Evolutionary conservation across 257 asterid species (phyloP), one percentile per base, ranked within the genome.

Genomic region (Echium plantagineum): DNA sequence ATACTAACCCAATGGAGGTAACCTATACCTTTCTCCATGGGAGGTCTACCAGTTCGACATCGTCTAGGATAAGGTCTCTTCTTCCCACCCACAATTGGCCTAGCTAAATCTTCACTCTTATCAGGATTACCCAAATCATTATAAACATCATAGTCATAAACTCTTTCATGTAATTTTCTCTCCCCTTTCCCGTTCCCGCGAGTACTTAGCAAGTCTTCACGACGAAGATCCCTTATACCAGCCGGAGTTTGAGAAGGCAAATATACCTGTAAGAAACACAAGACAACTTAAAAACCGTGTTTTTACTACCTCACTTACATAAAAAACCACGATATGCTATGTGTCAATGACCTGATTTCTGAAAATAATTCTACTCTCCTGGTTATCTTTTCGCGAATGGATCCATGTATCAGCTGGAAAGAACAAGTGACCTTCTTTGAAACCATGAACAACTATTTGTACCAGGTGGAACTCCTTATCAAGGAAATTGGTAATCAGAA

Each of bases 51-150:
- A 1, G 95, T 83, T 1, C 97, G 87, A 59, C 99, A 93, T 22
- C 99, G 88, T 72, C 99, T 76, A 5, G 99, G 96, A 63, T 82
- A 93, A 0, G 97, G 90, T 10, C 75, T 81, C 35, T 71, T 61
- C 12, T 76, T 71, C 5, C 99, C 97, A 0, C 99, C 97, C 7
- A 89, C 84, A 1, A 35, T 22, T 0, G 97, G 97, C 15, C 99
- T 86, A 68, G 89, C 96, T 32, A 38, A 83, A 24, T 93, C 99
- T 19, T 76, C 77, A 48, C 96, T 96, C 47, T 72, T 84, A 62
- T 93, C 99, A 0, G 97, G 99, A 74, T 93, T 93, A 2, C 99
- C 99, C 16, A 93, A 83, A 75, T 93, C 97, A 52, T 89, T 89
- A 77, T 93, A 93, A 42, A 73, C 78, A 64, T 81, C 97, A 53